These are phyloP conservation scores for Neckera pumila DNA, from an alignment of 225 moss, liverwort and hornwort species.

Conservation along the genomic window DNA sequence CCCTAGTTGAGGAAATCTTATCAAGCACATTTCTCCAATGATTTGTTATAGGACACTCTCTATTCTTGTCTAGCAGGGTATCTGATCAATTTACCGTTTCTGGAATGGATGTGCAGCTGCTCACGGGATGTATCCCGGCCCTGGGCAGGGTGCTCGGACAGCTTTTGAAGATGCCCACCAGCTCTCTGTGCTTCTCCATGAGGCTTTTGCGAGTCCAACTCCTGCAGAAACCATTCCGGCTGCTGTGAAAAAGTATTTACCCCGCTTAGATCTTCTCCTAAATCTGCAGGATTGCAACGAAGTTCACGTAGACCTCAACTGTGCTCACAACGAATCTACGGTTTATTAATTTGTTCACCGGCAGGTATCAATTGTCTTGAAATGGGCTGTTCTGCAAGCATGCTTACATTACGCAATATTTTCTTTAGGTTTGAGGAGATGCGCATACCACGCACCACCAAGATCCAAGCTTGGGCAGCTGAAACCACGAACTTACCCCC, in stretches of 20 bases:
- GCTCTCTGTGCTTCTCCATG: constrained; percentile 22
- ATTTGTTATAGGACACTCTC: neutral
- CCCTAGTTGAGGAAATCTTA: neutral
- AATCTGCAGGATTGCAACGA: neutral
- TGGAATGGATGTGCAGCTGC: constrained; percentile 24
- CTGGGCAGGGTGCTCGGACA: constrained; percentile 18
- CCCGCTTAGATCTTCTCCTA: neutral
- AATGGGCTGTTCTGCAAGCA: neutral
- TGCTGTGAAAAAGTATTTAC: constrained; percentile 7
- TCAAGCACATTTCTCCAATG: neutral
- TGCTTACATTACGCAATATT: neutral
- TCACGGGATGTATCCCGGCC: constrained; percentile 31
- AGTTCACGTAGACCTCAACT: neutral
- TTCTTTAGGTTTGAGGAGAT: constrained; percentile 12
- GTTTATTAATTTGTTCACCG: neutral
- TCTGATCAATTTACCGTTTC: neutral
- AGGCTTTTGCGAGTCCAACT: constrained; percentile 1
- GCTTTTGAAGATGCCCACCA: constrained; percentile 44
- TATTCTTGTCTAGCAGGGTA: neutral
- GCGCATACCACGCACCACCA: constrained; percentile 5
- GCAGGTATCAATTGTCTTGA: neutral
- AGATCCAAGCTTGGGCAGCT: constrained; percentile 12
- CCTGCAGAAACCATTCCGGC: neutral
- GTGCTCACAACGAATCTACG: neutral
- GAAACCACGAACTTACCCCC: neutral